Evolutionary conservation across 2,329 filamentous ascomycete species (phyloP), one percentile per base, ranked within the genome.

Genomic region (Colletotrichum phormii): DNA sequence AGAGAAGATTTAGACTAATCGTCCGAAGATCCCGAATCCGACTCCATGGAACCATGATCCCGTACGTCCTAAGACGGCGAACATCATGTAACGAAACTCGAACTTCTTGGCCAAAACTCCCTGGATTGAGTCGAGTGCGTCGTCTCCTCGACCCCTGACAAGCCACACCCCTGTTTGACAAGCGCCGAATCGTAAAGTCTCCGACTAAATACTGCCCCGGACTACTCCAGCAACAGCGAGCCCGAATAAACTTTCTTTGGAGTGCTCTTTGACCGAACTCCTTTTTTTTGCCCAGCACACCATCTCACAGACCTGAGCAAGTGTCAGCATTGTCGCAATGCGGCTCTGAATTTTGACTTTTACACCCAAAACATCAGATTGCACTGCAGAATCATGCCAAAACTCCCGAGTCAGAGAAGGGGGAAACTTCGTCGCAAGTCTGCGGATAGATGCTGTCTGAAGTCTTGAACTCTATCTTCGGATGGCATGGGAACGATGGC

Each of bases 101-200:
- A 73, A 66, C 29, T 24, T 59, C 67, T 71, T 71, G 62, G 65
- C 59, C 42, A 55, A 72, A 64, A 72, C 64, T 54, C 15, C 55
- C 57, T 46, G 33, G 13, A 58, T 55, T 62, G 61, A 65, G 67
- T 73, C 61, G 57, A 49, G 26, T 15, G 15, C 46, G 24, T 53
- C 24, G 60, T 35, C 46, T 24, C 18, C 26, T 59, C 3, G 11
- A 12, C 59, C 65, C 70, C 42, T 62, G 65, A 54, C 51, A 53
- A 64, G 60, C 66, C 31, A 29, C 5, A 65, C 29, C 61, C 66
- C 57, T 64, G 67, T 13, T 65, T 60, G 42, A 37, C 42, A n/a
- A 12, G 35, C 46, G n/a, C 26, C 8, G 18, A 35, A 22, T 18
- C 31, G 37, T 42, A 18, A 7, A 46, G 46, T 35, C 31, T 18